Conservation (phyloP, 2,329 filamentous ascomycete species). For the Intubia oerlemansii region DNA sequence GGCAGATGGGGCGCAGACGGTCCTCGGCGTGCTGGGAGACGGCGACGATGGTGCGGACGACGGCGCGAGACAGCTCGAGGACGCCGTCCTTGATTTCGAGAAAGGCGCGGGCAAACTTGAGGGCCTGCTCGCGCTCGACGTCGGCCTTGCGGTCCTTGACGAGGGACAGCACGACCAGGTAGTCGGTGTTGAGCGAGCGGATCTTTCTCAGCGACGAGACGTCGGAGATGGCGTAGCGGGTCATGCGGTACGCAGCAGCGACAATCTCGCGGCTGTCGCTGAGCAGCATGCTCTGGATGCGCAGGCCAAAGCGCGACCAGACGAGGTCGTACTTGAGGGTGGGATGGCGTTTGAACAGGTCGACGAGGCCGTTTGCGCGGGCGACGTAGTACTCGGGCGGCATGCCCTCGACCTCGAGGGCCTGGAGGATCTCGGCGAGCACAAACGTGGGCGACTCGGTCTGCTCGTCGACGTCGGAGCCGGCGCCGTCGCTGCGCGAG, state of each 20-base stretch:
- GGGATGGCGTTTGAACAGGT: conserved; percentile 83
- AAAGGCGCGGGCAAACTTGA: conserved; percentile 91
- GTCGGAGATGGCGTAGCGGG: conserved; percentile 86
- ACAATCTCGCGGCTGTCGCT: conserved; percentile 93
- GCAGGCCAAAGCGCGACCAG: conserved; percentile 83
- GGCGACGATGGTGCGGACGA: conserved; percentile 76
- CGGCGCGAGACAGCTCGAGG: conserved; percentile 63
- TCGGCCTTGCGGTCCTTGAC: conserved; percentile 95
- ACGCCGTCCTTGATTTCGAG: conserved; percentile 88
- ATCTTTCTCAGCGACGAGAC: conserved; percentile 76
- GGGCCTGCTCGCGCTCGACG: conserved; percentile 84
- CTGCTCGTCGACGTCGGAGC: conserved; percentile 43
- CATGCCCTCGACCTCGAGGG: conserved; percentile 72
- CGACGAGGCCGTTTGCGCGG: conserved; percentile 78
- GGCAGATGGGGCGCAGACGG: conserved; percentile 69
- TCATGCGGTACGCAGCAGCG: conserved; percentile 82
- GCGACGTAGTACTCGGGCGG: conserved; percentile 88
- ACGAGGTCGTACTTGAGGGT: conserved; percentile 91
- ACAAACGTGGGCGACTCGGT: conserved; percentile 81
- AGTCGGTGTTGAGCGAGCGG: conserved; percentile 72
- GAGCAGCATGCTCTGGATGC: conserved; percentile 88
- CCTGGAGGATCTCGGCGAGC: conserved; percentile 74
- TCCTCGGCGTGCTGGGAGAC: conserved; percentile 77
- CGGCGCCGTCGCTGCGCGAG: conserved; percentile 30
- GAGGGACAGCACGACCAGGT: conserved; percentile 73